Conservation (phyloP, 306 rosid genomes). For the Psophocarpus tetragonolobus region DNA sequence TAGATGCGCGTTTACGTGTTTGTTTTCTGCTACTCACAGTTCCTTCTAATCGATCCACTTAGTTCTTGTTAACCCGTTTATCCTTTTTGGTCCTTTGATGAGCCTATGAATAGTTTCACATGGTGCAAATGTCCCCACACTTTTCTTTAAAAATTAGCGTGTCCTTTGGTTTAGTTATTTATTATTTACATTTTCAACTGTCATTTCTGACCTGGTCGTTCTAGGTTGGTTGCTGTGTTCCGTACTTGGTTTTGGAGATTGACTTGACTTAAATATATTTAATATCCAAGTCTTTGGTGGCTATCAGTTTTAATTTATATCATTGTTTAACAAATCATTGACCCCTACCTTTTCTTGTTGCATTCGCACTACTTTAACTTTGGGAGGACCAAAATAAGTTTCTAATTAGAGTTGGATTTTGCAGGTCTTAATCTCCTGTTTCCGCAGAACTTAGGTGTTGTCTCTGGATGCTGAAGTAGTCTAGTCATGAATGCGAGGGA, state of each 20-base stretch:
- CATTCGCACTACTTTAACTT: not conserved
- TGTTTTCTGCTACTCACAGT: not conserved
- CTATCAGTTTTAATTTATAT: not conserved
- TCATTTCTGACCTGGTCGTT: conserved; percentile 7
- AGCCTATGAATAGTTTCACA: not conserved
- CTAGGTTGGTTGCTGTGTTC: conserved; percentile 11
- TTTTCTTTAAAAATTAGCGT: not conserved
- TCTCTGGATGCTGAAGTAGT: conserved; percentile 24
- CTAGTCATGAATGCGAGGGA: conserved; percentile 49
- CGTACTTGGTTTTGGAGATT: conserved; percentile 18
- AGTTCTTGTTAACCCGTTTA: too few relatives aligned
- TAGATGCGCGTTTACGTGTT: not conserved
- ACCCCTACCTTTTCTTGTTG: conserved; percentile 1
- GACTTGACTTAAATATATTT: conserved; percentile 25
- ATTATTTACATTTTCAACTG: not conserved
- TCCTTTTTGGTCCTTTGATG: not conserved
- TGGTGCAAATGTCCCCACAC: not conserved
- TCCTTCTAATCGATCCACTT: too few relatives aligned
- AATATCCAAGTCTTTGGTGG: not conserved
- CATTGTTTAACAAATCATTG: not conserved
- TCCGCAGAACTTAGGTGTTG: conserved; percentile 8
- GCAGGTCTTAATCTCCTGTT: conserved; percentile 29
- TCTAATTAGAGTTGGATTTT: conserved; percentile 25
- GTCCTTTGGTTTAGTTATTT: not conserved
- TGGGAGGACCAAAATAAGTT: not conserved